These are phyloP conservation scores for Eutrema japonicum DNA, from an alignment of 345 rosid genomes.

Conservation along the genomic window DNA sequence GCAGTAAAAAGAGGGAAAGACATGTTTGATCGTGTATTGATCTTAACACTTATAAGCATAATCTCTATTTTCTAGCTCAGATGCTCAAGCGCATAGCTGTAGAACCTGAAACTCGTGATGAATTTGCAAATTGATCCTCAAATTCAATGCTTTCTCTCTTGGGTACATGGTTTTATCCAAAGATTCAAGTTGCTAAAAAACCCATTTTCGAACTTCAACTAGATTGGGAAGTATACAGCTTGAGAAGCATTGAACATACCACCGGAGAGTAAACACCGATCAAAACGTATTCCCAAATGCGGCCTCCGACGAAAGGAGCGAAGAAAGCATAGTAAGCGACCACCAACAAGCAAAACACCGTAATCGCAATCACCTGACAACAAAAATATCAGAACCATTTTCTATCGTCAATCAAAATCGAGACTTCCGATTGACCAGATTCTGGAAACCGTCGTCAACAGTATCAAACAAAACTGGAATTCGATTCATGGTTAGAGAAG, in stretches of 20 bases:
- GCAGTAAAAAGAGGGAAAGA: too few relatives aligned
- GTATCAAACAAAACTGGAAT: background rate
- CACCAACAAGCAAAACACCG: slow-evolving; percentile 87
- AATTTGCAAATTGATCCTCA: background rate
- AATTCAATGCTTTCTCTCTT: background rate
- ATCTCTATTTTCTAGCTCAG: background rate
- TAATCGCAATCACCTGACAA: slow-evolving; percentile 84
- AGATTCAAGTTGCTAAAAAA: background rate
- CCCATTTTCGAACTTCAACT: background rate
- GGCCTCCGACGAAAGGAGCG: slow-evolving; percentile 92
- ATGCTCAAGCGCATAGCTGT: background rate
- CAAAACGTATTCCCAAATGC: slow-evolving; percentile 72
- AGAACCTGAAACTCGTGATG: background rate
- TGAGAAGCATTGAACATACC: slow-evolving; percentile 58
- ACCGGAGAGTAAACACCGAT: slow-evolving; percentile 77
- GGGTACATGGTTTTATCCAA: background rate
- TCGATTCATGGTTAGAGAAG: slow-evolving; percentile 1
- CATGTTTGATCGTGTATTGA: too few relatives aligned
- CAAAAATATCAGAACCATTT: slow-evolving; percentile 15
- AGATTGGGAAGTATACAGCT: background rate
- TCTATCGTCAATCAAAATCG: background rate
- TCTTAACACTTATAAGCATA: too few relatives aligned
- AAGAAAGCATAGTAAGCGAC: slow-evolving; percentile 94
- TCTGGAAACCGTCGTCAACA: background rate
- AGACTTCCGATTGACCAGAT: slow-evolving; percentile 1